Percentiles rank a stretch among this genome's conserved stretches.
Evolutionary conservation across 2,329 filamentous ascomycete genomes (phyloP).

Genomic region (Diaporthe eres): DNA sequence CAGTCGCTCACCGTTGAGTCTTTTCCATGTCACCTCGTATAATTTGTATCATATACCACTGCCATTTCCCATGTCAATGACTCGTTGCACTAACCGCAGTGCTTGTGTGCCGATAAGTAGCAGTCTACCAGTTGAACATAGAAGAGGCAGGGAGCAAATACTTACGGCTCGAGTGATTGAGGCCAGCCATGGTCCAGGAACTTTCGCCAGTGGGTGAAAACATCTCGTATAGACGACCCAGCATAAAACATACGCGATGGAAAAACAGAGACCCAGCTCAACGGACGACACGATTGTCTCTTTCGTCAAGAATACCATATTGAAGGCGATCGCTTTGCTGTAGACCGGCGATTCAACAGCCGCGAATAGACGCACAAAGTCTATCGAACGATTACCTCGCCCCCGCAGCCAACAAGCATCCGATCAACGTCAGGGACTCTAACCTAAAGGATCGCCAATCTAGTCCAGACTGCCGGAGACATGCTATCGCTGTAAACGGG

Average conservation of each 20-base stretch:
- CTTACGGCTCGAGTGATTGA: constrained; percentile 18
- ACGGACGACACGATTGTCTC: not conserved
- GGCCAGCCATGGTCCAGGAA: constrained; percentile 29
- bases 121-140: not conserved
- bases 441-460: constrained; percentile 25
- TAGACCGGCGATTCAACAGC: not conserved
- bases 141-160: not conserved
- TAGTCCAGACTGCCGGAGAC: constrained; percentile 12
- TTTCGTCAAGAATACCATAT: not conserved
- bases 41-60: constrained; percentile 28
- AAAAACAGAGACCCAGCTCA: not conserved
- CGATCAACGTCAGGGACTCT: constrained; percentile 26
- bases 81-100: not conserved
- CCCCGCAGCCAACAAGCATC: constrained; percentile 22
- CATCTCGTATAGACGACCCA: constrained; percentile 29
- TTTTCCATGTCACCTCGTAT: constrained; percentile 26
- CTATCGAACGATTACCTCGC: not conserved
- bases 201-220: constrained; percentile 20
- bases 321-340: not conserved
- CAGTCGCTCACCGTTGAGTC: constrained; percentile 22
- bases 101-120: not conserved
- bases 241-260: not conserved
- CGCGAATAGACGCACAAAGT: not conserved
- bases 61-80: not conserved
- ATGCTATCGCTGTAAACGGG: constrained; percentile 5